Evolutionary conservation across 306 rosid species (phyloP).

Genomic region (Vachellia pachyceras): DNA sequence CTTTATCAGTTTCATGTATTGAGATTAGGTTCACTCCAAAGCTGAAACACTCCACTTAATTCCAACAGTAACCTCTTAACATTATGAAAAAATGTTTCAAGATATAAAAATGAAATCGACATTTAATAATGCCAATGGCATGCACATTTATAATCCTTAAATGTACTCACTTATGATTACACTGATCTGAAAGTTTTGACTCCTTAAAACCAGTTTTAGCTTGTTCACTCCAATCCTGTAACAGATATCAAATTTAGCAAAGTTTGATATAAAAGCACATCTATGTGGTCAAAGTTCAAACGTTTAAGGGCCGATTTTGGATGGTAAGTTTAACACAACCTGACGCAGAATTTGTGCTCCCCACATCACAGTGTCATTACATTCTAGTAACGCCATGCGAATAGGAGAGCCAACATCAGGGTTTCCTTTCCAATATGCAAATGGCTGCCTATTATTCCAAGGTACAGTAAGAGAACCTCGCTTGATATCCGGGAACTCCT

Average conservation of each 20-base stretch:
- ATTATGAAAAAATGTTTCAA: no score
- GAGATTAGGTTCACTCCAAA: neutral
- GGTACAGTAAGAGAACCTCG: slow-evolving; percentile 53
- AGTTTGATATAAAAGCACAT: slow-evolving; percentile 3
- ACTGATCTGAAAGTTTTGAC: slow-evolving; percentile 84
- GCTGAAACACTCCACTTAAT: neutral
- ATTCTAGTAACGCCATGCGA: slow-evolving; percentile 65
- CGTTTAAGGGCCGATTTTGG: neutral
- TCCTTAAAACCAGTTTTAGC: slow-evolving; percentile 64
- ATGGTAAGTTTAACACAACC: slow-evolving; percentile 54
- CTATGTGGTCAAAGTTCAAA: slow-evolving; percentile 18
- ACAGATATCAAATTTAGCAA: slow-evolving; percentile 31
- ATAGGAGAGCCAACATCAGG: slow-evolving; percentile 79
- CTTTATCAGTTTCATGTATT: neutral
- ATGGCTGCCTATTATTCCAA: slow-evolving; percentile 63
- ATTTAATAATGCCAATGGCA: neutral
- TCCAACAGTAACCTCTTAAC: neutral
- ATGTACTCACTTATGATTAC: slow-evolving; percentile 66
- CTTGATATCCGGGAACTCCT: slow-evolving; percentile 75
- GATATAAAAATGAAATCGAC: neutral
- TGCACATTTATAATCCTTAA: slow-evolving; percentile 4
- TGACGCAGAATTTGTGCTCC: slow-evolving; percentile 87
- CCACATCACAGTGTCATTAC: slow-evolving; percentile 72
- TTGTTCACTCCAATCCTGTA: slow-evolving; percentile 82
- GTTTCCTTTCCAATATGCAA: slow-evolving; percentile 94